Conservation (phyloP, 2,329 filamentous ascomycete species). For the Pseudocercospora pini-densiflorae region DNA sequence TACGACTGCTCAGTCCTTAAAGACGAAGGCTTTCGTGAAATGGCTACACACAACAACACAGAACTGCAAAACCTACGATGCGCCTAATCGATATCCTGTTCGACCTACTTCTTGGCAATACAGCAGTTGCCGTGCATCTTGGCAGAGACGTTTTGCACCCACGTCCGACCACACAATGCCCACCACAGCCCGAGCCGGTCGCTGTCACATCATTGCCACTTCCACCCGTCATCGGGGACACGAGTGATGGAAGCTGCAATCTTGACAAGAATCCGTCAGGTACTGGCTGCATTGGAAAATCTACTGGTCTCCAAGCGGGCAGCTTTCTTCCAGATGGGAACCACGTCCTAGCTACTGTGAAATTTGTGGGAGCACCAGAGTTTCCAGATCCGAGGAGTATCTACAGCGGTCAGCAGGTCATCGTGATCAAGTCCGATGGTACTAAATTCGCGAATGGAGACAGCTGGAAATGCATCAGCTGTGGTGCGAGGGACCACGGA, state of each 20-base stretch:
- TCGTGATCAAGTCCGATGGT: constrained; percentile 51
- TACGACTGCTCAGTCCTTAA: too few species aligned
- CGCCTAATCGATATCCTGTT: too few species aligned
- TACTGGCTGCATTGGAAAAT: constrained; percentile 46
- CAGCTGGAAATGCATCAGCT: constrained; percentile 55
- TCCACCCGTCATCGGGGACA: constrained; percentile 42
- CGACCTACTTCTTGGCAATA: too few species aligned
- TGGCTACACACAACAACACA: too few species aligned
- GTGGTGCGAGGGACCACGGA: constrained; percentile 44
- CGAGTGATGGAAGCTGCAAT: constrained; percentile 41
- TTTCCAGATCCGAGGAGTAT: constrained; percentile 48
- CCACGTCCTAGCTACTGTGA: constrained; percentile 47
- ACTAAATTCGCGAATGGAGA: constrained; percentile 51
- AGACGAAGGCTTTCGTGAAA: too few species aligned
- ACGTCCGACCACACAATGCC: background rate
- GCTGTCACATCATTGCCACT: constrained; percentile 43
- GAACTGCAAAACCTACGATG: too few species aligned
- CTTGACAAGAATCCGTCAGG: constrained; percentile 40
- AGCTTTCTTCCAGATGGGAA: constrained; percentile 51
- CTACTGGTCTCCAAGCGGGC: constrained; percentile 29
- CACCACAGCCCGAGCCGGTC: constrained; percentile 41
- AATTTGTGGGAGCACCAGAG: constrained; percentile 50
- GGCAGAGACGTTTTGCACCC: too few species aligned
- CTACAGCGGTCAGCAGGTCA: constrained; percentile 48
- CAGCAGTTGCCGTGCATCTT: too few species aligned